Conservation (phyloP, 192 early-diverging fungal genomes). For the Coemansia sp. region DNA sequence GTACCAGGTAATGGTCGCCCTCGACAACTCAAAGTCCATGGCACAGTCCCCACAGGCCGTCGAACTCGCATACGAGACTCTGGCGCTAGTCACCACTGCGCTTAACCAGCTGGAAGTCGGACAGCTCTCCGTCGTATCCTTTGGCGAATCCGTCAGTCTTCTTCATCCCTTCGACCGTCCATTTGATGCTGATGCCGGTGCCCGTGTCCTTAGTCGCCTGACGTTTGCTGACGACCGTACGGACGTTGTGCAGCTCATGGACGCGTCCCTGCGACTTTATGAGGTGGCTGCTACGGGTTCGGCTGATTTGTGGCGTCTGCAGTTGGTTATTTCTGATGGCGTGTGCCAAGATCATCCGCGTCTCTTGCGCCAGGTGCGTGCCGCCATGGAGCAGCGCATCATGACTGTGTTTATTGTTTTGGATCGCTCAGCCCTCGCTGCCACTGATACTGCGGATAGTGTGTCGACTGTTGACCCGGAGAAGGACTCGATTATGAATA, state of each 20-base stretch:
- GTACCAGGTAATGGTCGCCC: slow-evolving; percentile 97
- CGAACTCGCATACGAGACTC: slow-evolving; percentile 93
- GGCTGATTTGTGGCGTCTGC: slow-evolving; percentile 92
- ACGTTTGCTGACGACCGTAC: slow-evolving; percentile 92
- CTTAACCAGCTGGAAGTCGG: slow-evolving; percentile 95
- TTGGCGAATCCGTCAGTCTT: slow-evolving; percentile 85
- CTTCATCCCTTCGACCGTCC: slow-evolving; percentile 95
- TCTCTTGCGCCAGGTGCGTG: slow-evolving; percentile 83
- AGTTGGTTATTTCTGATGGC: slow-evolving; percentile 96
- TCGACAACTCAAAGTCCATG: slow-evolving; percentile 99
- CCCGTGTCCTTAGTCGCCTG: slow-evolving; percentile 86
- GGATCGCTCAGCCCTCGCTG: slow-evolving; percentile 63
- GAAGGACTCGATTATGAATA: slow-evolving; percentile 82
- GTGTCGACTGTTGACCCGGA: slow-evolving; percentile 29
- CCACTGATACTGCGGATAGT: neutral
- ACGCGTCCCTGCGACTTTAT: slow-evolving; percentile 79
- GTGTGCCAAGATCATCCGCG: slow-evolving; percentile 94
- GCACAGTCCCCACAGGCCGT: slow-evolving; percentile 71
- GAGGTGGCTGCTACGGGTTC: slow-evolving; percentile 64
- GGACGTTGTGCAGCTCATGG: slow-evolving; percentile 85
- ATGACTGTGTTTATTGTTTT: slow-evolving; percentile 97
- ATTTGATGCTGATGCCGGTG: slow-evolving; percentile 90
- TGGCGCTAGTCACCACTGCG: slow-evolving; percentile 91
- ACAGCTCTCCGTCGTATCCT: slow-evolving; percentile 86
- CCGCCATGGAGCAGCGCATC: slow-evolving; percentile 81